These are phyloP conservation scores for Ogataea chonburiensis DNA, from an alignment of 805 yeast genomes.

Conservation along the genomic window DNA sequence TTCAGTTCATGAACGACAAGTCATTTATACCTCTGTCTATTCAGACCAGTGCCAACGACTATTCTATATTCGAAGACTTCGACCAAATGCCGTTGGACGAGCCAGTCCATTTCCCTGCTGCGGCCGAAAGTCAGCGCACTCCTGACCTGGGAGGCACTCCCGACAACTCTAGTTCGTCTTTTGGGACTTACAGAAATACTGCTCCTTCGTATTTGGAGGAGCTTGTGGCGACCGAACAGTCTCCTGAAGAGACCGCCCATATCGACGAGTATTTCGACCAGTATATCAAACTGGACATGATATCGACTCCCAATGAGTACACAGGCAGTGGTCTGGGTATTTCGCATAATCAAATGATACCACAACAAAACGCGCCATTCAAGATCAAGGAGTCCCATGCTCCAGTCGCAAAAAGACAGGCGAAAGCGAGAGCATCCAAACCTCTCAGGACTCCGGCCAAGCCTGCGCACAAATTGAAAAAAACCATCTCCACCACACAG, in stretches of 20 bases:
- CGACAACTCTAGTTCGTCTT: constrained; percentile 7
- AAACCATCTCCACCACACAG: constrained; percentile 23
- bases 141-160: constrained; percentile 14
- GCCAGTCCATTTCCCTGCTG: not conserved
- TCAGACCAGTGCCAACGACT: constrained; percentile 10
- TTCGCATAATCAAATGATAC: constrained; percentile 1
- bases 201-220: constrained; percentile 14
- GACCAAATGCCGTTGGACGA: constrained; percentile 8
- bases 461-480: constrained; percentile 10
- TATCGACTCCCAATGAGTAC: constrained; percentile 5
- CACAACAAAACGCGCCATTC: constrained; percentile 13
- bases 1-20: constrained; percentile 12
- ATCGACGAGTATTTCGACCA: constrained; percentile 23
- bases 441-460: constrained; percentile 4
- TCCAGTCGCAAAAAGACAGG: constrained; percentile 4
- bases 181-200: constrained; percentile 4
- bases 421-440: constrained; percentile 3
- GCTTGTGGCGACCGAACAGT: constrained; percentile 7
- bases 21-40: constrained; percentile 6
- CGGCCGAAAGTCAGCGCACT: constrained; percentile 8
- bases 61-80: constrained; percentile 13
- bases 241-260: constrained; percentile 7
- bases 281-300: constrained; percentile 24
- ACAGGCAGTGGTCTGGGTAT: constrained; percentile 6
- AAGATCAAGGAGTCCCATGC: constrained; percentile 9